Base-by-base conservation (phyloP, 306 rosid genomes). In the Trifolium pratense region DNA sequence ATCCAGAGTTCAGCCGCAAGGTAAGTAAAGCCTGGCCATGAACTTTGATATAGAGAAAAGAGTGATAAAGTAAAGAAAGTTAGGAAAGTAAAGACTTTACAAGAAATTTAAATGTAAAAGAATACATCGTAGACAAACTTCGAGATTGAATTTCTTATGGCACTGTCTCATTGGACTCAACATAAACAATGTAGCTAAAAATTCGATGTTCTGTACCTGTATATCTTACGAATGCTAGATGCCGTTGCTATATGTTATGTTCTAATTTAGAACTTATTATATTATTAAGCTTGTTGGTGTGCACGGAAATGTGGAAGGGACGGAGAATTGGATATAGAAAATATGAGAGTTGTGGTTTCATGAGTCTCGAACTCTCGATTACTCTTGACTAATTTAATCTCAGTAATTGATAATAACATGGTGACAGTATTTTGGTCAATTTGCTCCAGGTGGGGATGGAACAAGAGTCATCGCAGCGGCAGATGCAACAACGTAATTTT, bases 401-500 rank as follows among this genome's bases (percentile, higher is more conserved):
- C 57, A 55, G 17, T 74, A 69, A 74, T 76, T 68, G 32, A 40
- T 52, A 37, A 58, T 71, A 63, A 31, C 58, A 56, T 21, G 53
- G 68, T 82, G 62, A 78, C 23, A 39, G 36, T 61, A 36, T 56
- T 82, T 57, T 82, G 84, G 49, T 78, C 46, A 61, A 82, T 84
- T 80, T 87, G 60, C 65, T 70, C 37, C 83, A 91, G 99, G 93
- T 52, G 93, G 86, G 78, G 83, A 76, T 74, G 93, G 89, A 77
- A 62, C 84, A 21, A 83, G 86, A 67, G 72, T 76, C 66, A 51
- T 78, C 18, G 81, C 88, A 40, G 91, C 86, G 26, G 90, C 97
- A 56, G 99, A 95, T 79, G 89, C 97, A 78, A 95, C 97, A 71
- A 95, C 90, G 99, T 95, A 95, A 81, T 37, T 36, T 59, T 79